Evolutionary conservation across 768 basidiomycete species (phyloP), one percentile per base, ranked within the genome.

Genomic region (Tulasnella sp.): DNA sequence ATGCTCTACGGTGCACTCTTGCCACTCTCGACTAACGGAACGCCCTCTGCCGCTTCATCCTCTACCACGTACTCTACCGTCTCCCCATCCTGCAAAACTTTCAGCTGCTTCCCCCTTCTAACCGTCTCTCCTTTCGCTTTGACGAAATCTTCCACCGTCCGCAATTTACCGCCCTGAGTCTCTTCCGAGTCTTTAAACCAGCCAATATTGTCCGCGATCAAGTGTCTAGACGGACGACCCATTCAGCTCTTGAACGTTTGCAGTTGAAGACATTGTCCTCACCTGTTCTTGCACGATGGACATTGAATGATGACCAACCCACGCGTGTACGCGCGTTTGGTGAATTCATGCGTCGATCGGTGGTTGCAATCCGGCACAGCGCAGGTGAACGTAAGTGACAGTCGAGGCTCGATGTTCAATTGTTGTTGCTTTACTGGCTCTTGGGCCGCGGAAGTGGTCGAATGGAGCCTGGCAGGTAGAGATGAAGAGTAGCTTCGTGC

Each of bases 221-320:
- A 84, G 82, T 94, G 92, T 38, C 92, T 93, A 78, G 31, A 25
- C 12, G 71, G 8, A 37, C n/a, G 12, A 25, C 22, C n/a, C n/a
- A 7, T 58, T 58, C 54, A 71, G 58, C 22, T 37, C 34, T 29
- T 39, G 19, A 25, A 17, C 0, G 97, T 97, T 68, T 86, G 88
- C 81, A 92, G 88, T 83, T 99, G 99, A 25, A 93, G 88, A 64
- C 89, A 87, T 81, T 89, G 91, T 8, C 93, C 90, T 73, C 81
- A 94, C 93, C 96, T 85, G 80, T 93, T 94, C 80, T 92, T 89
- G 82, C 97, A 99, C 17, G 88, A 88, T 1, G 96, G 96, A 84
- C 97, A 99, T 81, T 96, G 88, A 0, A 97, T 88, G 36, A 99
- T 85, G 2, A 99, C 96, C 72, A 98, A 90, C 0, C 97, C 97